Conservation (phyloP, 2,329 filamentous ascomycete genomes). For the Ophiostoma novo-ulmi region DNA sequence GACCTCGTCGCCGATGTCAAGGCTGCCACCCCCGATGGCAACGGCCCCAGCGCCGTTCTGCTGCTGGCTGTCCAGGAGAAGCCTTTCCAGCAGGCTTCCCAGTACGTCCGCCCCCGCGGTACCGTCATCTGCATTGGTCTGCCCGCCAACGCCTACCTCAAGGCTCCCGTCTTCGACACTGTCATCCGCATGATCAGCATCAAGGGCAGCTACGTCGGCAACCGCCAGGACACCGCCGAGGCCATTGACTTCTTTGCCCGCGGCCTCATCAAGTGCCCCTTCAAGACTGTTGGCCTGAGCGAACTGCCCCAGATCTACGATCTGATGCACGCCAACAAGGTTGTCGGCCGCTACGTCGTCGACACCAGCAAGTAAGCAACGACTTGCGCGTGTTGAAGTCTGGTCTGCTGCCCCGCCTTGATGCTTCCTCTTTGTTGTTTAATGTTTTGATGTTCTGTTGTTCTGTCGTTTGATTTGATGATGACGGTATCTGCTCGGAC, state of each 20-base stretch:
- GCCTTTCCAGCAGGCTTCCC: conserved; percentile 91
- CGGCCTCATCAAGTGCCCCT: conserved; percentile 80
- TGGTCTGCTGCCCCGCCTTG: neutral
- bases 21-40: conserved; percentile 69
- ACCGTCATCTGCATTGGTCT: conserved; percentile 85
- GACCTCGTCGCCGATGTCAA: conserved; percentile 82
- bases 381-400: neutral
- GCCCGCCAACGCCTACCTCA: conserved; percentile 71
- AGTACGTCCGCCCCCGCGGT: conserved; percentile 78
- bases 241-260: conserved; percentile 83
- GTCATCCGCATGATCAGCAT: conserved; percentile 88
- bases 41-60: conserved; percentile 82
- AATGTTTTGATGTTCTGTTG: neutral
- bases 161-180: conserved; percentile 81
- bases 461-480: neutral
- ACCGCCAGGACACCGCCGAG: conserved; percentile 80
- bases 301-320: conserved; percentile 77
- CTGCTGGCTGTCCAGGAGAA: conserved; percentile 82
- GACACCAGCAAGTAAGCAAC: conserved; percentile 53
- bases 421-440: neutral
- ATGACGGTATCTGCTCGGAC: neutral
- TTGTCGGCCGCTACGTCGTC: conserved; percentile 74
- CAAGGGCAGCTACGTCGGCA: conserved; percentile 90
- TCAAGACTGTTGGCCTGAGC: conserved; percentile 76
- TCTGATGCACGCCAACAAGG: conserved; percentile 63